A percentile compares a stretch with the other conserved stretches of the same genome.
Conservation (phyloP, 1,284 basidiomycete species). For the Ustilago vetiveriae region DNA sequence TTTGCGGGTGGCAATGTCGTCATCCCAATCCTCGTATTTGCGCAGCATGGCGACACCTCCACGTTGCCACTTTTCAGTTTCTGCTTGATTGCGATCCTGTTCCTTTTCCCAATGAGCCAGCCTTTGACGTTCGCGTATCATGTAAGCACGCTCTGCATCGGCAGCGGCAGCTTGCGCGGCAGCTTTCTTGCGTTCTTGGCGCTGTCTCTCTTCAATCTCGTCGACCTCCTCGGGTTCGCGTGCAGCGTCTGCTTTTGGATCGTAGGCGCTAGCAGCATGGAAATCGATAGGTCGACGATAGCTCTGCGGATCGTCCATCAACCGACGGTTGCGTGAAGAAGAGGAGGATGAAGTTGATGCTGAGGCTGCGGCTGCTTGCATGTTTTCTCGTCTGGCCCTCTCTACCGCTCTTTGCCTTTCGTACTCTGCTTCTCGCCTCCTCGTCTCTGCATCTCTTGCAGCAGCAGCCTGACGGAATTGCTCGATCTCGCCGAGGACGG, state of each 20-base stretch:
- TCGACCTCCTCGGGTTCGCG: conserved; percentile 53
- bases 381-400: conserved; percentile 26
- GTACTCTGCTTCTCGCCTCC: conserved; percentile 55
- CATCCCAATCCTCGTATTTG: conserved; percentile 41
- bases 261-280: conserved; percentile 32
- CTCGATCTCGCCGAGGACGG: conserved; percentile 92
- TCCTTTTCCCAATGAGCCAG: conserved; percentile 58
- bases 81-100: conserved; percentile 25
- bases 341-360: conserved; percentile 5
- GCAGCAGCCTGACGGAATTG: conserved; percentile 71
- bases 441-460: conserved; percentile 61
- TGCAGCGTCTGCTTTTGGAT: conserved; percentile 11
- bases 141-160: conserved; percentile 45
- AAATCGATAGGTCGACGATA: conserved; percentile 50
- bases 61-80: conserved; percentile 29
- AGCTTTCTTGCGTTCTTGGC: conserved; percentile 34
- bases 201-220: conserved; percentile 35
- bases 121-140: conserved; percentile 41
- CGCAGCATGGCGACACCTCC: conserved; percentile 19
- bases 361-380: conserved; percentile 17
- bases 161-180: conserved; percentile 44
- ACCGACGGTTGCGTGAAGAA: conserved; percentile 14
- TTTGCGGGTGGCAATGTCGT: conserved; percentile 26
- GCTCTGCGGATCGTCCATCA: conserved; percentile 39
- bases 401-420: conserved; percentile 53